phyloP scores from a whole-genome alignment of 768 basidiomycete species.

The Cystobasidium onofrii region DNA sequence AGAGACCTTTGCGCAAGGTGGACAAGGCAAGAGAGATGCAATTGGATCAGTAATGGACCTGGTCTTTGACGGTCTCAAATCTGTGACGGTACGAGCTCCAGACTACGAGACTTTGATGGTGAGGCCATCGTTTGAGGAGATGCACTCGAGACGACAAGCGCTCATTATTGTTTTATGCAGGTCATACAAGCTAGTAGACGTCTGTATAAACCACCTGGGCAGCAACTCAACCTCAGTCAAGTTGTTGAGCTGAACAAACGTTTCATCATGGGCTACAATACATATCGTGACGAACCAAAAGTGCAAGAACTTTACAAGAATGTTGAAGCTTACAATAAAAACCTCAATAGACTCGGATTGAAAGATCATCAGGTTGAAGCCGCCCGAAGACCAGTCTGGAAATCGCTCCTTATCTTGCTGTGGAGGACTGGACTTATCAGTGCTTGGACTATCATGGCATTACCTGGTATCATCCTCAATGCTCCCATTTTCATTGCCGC shows the following conservation, averaged over 20 bases:
- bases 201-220: conserved; percentile 86
- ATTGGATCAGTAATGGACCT: conserved; percentile 79
- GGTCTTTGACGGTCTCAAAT: conserved; percentile 86
- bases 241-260: conserved; percentile 90
- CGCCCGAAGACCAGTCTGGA: conserved; percentile 77
- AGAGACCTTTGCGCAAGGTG: conserved; percentile 83
- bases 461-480: conserved; percentile 85
- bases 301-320: conserved; percentile 69
- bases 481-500: conserved; percentile 88
- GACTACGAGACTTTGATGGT: conserved; percentile 99
- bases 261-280: conserved; percentile 81
- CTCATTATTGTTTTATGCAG: conserved; percentile 49
- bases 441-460: conserved; percentile 71
- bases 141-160: neutral
- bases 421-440: conserved; percentile 71
- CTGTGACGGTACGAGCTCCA: conserved; percentile 87
- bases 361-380: conserved; percentile 92
- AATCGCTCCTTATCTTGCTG: conserved; percentile 68
- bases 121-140: no score
- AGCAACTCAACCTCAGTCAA: conserved; percentile 86
- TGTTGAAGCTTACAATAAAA: conserved; percentile 81
- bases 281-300: conserved; percentile 85
- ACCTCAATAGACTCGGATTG: conserved; percentile 77
- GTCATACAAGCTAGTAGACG: conserved; percentile 90
- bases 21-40: conserved; percentile 76